Evolutionary conservation across 2,329 filamentous ascomycete genomes (phyloP), one percentile per base, ranked within the genome.

Genomic region (Colletotrichum sp.): DNA sequence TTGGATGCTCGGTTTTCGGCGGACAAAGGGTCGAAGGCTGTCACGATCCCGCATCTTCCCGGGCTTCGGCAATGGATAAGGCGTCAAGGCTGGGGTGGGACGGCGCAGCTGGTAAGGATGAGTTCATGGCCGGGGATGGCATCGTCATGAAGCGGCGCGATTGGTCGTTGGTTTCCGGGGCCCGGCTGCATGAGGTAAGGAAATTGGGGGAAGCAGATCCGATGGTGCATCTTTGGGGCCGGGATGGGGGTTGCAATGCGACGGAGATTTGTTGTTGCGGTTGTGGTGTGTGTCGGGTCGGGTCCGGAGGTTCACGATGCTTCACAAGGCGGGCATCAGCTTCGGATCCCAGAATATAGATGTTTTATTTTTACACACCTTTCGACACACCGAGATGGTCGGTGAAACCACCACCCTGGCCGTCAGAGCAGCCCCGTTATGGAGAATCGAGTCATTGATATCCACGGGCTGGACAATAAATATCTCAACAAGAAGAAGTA

Each of bases 41-140:
- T 26, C 16, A 49, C 28, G 28, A 76, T 74, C 74, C 74, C 74
- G 74, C 70, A 76, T 66, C 70, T 76, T 76, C 64, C 74, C 74
- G 74, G 70, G 59, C 34, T 76, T 76, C 74, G 74, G 74, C 65
- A 76, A 73, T 69, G 74, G 34, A n/a, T 26, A 6, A 68, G 65
- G 63, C 24, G 18, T 63, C 32, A 62, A 65, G 64, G 64, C 73
- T 76, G 64, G 64, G 44, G 44, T 59, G 63, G 55, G 63, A 57
- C 15, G 21, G 49, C 15, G 34, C 57, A 24, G 70, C 59, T 36
- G 70, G 74, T 36, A 74, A 69, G 70, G 59, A 76, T 65, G 73
- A 76, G 32, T 57, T 34, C 32, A 65, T 68, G 59, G 44, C 44
- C 34, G 21, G 73, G 64, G 64, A 76, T 66, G 70, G 59, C 21